Evolutionary conservation across 805 yeast species (phyloP).

Genomic region (Tetrapisispora nanseiensis): DNA sequence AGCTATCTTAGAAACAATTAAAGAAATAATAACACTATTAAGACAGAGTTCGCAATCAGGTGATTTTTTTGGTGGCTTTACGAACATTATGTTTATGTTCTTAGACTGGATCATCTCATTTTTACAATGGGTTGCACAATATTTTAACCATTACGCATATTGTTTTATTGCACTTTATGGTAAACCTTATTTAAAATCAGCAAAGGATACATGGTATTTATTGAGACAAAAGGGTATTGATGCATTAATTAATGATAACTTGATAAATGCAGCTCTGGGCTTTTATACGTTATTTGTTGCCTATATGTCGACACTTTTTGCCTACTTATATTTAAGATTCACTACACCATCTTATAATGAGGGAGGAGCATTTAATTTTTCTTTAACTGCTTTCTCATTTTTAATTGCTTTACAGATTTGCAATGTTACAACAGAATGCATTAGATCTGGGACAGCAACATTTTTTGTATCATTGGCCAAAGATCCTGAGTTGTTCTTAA

Average conservation of each 20-base stretch:
- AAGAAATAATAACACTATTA: constrained; percentile 42
- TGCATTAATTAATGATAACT: constrained; percentile 74
- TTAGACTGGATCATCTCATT: constrained; percentile 52
- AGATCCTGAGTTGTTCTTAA: constrained; percentile 75
- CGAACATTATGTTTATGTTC: constrained; percentile 42
- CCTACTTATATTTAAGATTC: constrained; percentile 55
- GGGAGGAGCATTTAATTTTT: constrained; percentile 54
- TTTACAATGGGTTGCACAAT: constrained; percentile 69
- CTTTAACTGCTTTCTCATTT: constrained; percentile 64
- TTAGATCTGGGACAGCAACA: constrained; percentile 74
- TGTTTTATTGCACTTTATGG: constrained; percentile 85
- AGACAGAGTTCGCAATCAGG: constrained; percentile 33
- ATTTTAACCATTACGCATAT: constrained; percentile 86
- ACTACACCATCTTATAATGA: constrained; percentile 60
- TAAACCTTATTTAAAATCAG: constrained; percentile 59
- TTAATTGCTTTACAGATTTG: constrained; percentile 69
- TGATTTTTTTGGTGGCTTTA: constrained; percentile 40
- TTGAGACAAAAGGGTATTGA: constrained; percentile 72
- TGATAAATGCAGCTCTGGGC: constrained; percentile 69
- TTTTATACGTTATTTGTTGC: constrained; percentile 67
- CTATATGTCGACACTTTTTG: constrained; percentile 51
- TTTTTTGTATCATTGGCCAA: constrained; percentile 75
- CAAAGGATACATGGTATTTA: constrained; percentile 74
- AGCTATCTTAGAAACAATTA: constrained; percentile 57
- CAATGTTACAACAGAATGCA: constrained; percentile 59